Percentiles rank a stretch among this genome's conserved stretches.
These are phyloP conservation scores for Diplotaxis tenuifolia DNA, from an alignment of 345 rosid genomes.

Conservation along the genomic window DNA sequence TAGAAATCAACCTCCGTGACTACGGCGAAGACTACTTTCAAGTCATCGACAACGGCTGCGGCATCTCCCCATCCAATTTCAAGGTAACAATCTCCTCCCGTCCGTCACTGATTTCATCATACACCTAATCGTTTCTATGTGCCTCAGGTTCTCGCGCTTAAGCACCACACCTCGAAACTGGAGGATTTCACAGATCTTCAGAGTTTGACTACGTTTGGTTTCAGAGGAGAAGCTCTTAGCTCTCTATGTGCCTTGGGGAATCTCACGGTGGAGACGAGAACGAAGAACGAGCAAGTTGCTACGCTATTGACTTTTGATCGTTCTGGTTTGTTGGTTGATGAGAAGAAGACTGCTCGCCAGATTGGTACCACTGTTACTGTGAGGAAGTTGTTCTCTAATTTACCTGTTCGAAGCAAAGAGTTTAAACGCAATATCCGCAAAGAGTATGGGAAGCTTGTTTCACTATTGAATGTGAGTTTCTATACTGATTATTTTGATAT, in stretches of 20 bases:
- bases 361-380: slow-evolving; percentile 89
- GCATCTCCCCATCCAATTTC: slow-evolving; percentile 80
- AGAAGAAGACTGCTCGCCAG: slow-evolving; percentile 80
- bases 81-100: slow-evolving; percentile 58
- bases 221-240: slow-evolving; percentile 96
- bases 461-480: slow-evolving; percentile 74
- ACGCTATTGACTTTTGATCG: slow-evolving; percentile 81
- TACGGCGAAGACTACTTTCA: slow-evolving; percentile 81
- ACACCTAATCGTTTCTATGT: neutral
- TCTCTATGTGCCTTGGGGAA: slow-evolving; percentile 83
- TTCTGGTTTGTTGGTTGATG: slow-evolving; percentile 61
- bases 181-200: slow-evolving; percentile 78
- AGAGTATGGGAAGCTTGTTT: slow-evolving; percentile 85
- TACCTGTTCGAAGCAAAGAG: slow-evolving; percentile 94
- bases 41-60: slow-evolving; percentile 93
- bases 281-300: slow-evolving; percentile 66
- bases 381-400: slow-evolving; percentile 76
- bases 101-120: too few relatives aligned
- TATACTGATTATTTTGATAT: neutral
- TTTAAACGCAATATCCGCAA: slow-evolving; percentile 89
- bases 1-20: slow-evolving; percentile 77
- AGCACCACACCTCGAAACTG: slow-evolving; percentile 94
- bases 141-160: slow-evolving; percentile 72
- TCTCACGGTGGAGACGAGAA: slow-evolving; percentile 80
- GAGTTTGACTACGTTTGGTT: slow-evolving; percentile 77